Evolutionary conservation across 768 basidiomycete genomes (phyloP).

Genomic region (Asterophora lycoperdoides): DNA sequence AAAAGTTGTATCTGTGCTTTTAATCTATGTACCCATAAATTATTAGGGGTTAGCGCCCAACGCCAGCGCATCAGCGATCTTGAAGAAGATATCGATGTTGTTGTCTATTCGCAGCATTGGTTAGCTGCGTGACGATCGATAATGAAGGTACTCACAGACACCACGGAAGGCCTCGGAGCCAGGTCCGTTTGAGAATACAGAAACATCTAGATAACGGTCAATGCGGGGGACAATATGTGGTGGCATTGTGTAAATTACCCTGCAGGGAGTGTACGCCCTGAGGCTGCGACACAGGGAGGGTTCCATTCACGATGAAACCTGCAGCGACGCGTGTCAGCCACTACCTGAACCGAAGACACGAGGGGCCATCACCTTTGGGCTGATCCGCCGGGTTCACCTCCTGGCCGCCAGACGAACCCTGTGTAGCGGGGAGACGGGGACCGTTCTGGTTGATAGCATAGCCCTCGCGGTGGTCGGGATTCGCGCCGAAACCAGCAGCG

Average conservation of each 20-base stretch:
- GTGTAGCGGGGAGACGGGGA: slow-evolving; percentile 35
- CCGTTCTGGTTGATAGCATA: slow-evolving; percentile 32
- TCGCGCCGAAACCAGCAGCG: slow-evolving; percentile 40
- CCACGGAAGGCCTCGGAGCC: slow-evolving; percentile 39
- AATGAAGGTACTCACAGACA: slow-evolving; percentile 30
- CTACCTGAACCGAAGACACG: no score
- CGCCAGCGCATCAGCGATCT: slow-evolving; percentile 17
- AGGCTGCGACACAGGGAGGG: slow-evolving; percentile 27
- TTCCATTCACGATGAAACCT: slow-evolving; percentile 36
- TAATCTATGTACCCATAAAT: background rate
- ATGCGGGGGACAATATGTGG: background rate
- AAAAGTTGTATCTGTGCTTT: background rate
- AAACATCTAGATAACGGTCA: slow-evolving; percentile 29
- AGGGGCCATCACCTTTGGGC: slow-evolving; percentile 23
- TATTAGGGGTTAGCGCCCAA: slow-evolving; percentile 9
- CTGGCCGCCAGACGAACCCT: slow-evolving; percentile 17
- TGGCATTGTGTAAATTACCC: slow-evolving; percentile 19
- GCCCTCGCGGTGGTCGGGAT: slow-evolving; percentile 38
- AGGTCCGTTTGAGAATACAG: slow-evolving; percentile 42
- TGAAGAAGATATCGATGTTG: slow-evolving; percentile 33
- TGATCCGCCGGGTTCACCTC: slow-evolving; percentile 35
- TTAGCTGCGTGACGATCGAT: background rate
- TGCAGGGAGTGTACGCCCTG: slow-evolving; percentile 42
- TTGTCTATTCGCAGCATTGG: slow-evolving; percentile 27
- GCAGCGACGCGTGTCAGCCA: background rate